Conservation (phyloP, 2,329 filamentous ascomycete genomes). For the Aureobasidium musti region DNA sequence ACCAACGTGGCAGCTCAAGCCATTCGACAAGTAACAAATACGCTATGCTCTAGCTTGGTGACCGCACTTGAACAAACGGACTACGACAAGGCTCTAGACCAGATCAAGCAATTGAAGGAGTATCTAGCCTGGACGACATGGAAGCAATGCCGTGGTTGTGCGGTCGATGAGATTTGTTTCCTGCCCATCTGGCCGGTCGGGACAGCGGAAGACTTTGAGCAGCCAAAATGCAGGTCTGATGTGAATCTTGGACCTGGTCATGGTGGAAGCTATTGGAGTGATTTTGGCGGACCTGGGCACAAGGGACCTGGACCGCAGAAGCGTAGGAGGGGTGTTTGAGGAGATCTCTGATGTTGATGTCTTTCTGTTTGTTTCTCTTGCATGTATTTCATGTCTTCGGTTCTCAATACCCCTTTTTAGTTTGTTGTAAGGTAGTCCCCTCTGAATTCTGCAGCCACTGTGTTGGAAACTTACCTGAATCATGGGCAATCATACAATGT, state of each 20-base stretch:
- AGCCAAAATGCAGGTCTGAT: constrained; percentile 47
- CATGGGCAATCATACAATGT: neutral
- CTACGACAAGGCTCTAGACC: constrained; percentile 37
- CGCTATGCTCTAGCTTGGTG: constrained; percentile 43
- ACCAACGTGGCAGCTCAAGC: constrained; percentile 37
- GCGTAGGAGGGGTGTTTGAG: neutral
- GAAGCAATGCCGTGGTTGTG: constrained; percentile 59
- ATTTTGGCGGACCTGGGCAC: constrained; percentile 27
- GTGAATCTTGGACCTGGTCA: constrained; percentile 35
- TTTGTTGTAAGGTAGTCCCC: no score
- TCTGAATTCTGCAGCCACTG: no score
- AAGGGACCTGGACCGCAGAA: neutral
- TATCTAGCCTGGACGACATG: constrained; percentile 62
- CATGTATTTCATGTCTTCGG: neutral
- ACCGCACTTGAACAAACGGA: constrained; percentile 32
- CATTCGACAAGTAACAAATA: constrained; percentile 38
- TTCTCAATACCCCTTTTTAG: neutral
- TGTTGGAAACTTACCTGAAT: no score
- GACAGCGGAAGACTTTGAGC: constrained; percentile 55
- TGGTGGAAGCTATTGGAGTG: constrained; percentile 34
- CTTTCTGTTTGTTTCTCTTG: neutral
- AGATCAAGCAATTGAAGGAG: constrained; percentile 48
- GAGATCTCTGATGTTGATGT: neutral
- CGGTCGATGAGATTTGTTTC: constrained; percentile 58
- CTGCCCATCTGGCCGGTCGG: constrained; percentile 68